Base-by-base conservation (phyloP, 176 grass and related monocot genomes). In the Microstegium vimineum region DNA sequence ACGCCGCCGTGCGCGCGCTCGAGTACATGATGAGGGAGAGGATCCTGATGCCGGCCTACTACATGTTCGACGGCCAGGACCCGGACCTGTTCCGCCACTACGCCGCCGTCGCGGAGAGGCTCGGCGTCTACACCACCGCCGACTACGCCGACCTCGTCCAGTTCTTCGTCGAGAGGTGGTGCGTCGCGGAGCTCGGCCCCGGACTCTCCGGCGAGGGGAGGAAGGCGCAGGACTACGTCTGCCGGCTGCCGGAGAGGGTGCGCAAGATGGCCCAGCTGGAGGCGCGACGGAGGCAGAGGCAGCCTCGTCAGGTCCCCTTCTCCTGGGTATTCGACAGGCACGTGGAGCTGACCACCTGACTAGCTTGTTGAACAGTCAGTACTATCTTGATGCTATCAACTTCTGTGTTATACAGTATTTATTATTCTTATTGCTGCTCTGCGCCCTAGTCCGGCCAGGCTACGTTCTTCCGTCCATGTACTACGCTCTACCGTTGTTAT, bases 31-130 rank as follows among this genome's bases (percentile, higher is more conserved):
- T 86, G 88, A 45, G 35, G 78, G 81, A 79, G 71, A 12, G 70
- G 31, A 83, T 90, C 63, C 43, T 74, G 11, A 86, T 90, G 88
- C 83, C 83, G 27, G 78, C 78, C 2, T 17, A 34, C 7, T 66
- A 82, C 41, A 90, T 90, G 88, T 90, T 78, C 71, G 88, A 90
- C 61, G 88, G 88, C 8, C 15, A 0, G 5, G 88, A 86, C 43
- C 27, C 23, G 12, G 23, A 82, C 17, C 65, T 90, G 17, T 90
- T 83, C 62, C 22, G 15, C 32, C 83, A 86, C 59, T 86, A 82
- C 71, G 63, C 78, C 26, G 37, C 71, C 41, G 78, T 90, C 8
- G 88, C 83, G 62, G 73, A 90, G 67, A 37, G 78, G 25, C 61
- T 90, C 15, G 88, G 83, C 6, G 78, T 90, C 10, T 90, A 90